phyloP scores from a whole-genome alignment of 345 rosid species.

The Cardiospermum halicacabum region DNA sequence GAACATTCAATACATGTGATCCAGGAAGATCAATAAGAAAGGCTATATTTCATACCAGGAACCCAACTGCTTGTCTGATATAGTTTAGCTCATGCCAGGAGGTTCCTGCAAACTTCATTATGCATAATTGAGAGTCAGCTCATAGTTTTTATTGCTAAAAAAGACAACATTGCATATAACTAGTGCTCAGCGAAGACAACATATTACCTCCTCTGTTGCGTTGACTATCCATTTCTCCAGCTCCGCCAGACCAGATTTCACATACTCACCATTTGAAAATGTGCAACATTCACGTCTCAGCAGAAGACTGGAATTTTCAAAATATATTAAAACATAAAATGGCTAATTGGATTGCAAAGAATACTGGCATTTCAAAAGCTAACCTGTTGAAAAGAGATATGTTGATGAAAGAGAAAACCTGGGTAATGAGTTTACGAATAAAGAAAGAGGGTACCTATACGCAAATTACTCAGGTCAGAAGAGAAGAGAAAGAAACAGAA shows the following conservation, averaged over 20 bases:
- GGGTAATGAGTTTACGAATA: constrained; percentile 92
- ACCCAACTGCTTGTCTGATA: constrained; percentile 98
- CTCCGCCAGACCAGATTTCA: constrained; percentile 92
- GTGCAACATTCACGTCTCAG: constrained; percentile 97
- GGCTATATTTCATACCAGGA: constrained; percentile 54
- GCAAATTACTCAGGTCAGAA: constrained; percentile 22
- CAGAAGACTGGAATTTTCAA: constrained; percentile 52
- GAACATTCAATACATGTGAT: background rate
- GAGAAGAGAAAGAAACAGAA: background rate
- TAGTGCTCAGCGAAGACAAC: constrained; percentile 6
- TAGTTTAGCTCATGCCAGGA: constrained; percentile 96
- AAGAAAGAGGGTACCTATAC: constrained; percentile 91
- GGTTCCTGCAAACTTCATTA: constrained; percentile 84
- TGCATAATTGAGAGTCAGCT: constrained; percentile 22
- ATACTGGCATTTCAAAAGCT: constrained; percentile 10
- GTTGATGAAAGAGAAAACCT: constrained; percentile 95
- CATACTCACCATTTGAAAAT: constrained; percentile 96
- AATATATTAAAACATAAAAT: constrained; percentile 7
- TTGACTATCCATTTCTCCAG: constrained; percentile 90
- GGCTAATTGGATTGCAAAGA: background rate
- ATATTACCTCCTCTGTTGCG: constrained; percentile 81
- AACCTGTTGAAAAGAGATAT: constrained; percentile 95
- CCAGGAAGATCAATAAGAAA: constrained; percentile 13
- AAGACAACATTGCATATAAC: too few relatives aligned
- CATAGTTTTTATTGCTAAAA: background rate